Evolutionary conservation across 2,329 filamentous ascomycete species (phyloP), one percentile per base, ranked within the genome.

Genomic region (Neonectria magnoliae): DNA sequence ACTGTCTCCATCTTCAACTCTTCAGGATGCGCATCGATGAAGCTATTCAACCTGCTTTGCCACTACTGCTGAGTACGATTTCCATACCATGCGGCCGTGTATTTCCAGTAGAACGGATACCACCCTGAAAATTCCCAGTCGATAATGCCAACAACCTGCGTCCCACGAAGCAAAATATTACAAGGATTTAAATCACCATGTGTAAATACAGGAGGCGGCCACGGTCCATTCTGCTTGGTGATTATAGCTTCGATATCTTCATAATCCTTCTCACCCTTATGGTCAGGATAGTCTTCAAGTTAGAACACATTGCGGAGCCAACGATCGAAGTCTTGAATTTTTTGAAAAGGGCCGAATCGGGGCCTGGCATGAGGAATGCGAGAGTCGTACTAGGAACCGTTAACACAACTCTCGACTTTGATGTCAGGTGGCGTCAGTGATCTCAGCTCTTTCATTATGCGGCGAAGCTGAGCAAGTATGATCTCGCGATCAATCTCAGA

Each of bases 121-220:
- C 75, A 79, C 2, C 76, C 77, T 0, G 75, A 54, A 50, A 71
- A 70, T 57, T 79, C 75, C 77, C 77, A 80, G 62, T 79, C 77
- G 36, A 78, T 72, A 13, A 87, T 83, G 8, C 81, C 82, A 42
- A 80, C 77, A 31, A 87, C 71, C 5, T 78, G 70, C 57, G 81
- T 78, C 5, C 76, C 79, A 7, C 72, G 71, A 47, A 79, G 71
- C 10, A 85, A 64, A 48, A 85, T 81, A 64, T 85, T 85, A 22
- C 71, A 69, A 22, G 76, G 77, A 64, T 78, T 80, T 8, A 86
- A 69, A 64, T 85, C 82, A 9, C 77, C 79, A 71, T 86, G 83
- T 14, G 82, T 83, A 68, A 87, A 83, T 7, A 80, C 77, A 2
- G 79, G 78, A 16, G 66, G 55, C n/a, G 71, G 71, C 74, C 75